These are phyloP conservation scores for Cercospora berteroae DNA, from an alignment of 2,329 filamentous ascomycete species.

Conservation along the genomic window DNA sequence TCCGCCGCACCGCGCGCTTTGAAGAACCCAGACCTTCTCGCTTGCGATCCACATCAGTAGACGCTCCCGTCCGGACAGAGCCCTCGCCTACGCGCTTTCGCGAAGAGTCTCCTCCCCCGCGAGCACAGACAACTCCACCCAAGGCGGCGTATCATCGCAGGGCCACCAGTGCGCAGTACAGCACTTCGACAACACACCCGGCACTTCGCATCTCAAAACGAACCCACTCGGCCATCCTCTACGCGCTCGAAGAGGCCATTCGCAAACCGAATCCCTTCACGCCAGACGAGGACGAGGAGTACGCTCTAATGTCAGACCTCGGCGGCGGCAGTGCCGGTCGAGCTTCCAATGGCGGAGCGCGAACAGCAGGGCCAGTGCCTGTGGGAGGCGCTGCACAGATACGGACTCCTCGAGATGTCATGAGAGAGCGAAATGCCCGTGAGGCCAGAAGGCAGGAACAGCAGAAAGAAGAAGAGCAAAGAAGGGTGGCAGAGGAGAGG, in stretches of 20 bases:
- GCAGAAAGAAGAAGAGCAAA: conserved; percentile 49
- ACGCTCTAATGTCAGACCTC: conserved; percentile 88
- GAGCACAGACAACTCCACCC: conserved; percentile 27
- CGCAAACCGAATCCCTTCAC: conserved; percentile 81
- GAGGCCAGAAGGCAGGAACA: conserved; percentile 69
- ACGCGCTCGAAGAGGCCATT: conserved; percentile 85
- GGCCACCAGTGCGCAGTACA: conserved; percentile 35
- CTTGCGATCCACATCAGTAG: conserved; percentile 47
- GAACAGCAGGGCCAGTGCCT: conserved; percentile 54
- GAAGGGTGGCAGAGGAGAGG: conserved; percentile 55
- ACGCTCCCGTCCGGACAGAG: conserved; percentile 36
- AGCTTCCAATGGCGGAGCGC: conserved; percentile 56
- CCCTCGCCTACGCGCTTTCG: conserved; percentile 6
- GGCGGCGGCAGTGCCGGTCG: conserved; percentile 49
- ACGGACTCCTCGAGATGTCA: conserved; percentile 83
- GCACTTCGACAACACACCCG: conserved; percentile 47
- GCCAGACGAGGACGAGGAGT: conserved; percentile 79
- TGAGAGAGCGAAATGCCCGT: conserved; percentile 78
- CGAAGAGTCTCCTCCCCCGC: conserved; percentile 17
- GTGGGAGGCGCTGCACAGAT: conserved; percentile 57
- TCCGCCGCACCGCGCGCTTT: conserved; percentile 55
- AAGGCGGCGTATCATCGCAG: conserved; percentile 37
- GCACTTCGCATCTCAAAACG: conserved; percentile 73
- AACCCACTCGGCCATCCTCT: conserved; percentile 87
- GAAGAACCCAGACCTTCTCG: conserved; percentile 44